phyloP scores from a whole-genome alignment of 2,329 filamentous ascomycete species.

The Drechslera avenae region DNA sequence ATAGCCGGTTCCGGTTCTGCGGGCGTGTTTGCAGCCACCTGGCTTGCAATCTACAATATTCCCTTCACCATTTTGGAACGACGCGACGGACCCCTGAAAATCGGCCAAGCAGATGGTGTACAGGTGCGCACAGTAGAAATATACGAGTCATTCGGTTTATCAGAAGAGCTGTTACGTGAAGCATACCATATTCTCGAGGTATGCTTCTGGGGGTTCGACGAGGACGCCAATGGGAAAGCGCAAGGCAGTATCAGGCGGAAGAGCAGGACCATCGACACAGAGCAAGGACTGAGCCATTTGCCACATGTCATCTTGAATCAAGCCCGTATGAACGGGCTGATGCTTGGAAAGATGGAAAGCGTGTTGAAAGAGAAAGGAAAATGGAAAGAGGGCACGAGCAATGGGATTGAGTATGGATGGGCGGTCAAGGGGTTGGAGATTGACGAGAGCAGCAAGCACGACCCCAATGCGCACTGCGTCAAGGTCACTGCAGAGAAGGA shows the following conservation, averaged over 20 bases:
- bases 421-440: constrained; percentile 59
- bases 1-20: constrained; percentile 67
- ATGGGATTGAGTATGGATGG: constrained; percentile 61
- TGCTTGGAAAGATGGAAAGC: constrained; percentile 59
- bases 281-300: constrained; percentile 65
- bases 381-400: constrained; percentile 28
- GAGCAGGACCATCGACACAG: constrained; percentile 59
- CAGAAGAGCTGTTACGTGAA: constrained; percentile 66
- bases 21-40: constrained; percentile 65
- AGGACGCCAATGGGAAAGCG: constrained; percentile 24
- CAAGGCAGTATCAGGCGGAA: constrained; percentile 50
- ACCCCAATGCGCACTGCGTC: constrained; percentile 38
- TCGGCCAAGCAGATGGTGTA: constrained; percentile 68
- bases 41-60: constrained; percentile 64
- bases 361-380: constrained; percentile 32
- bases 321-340: constrained; percentile 67
- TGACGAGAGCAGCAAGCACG: constrained; percentile 49
- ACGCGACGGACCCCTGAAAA: constrained; percentile 58
- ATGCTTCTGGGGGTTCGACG: constrained; percentile 52
- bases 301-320: constrained; percentile 74
- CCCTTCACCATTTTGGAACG: constrained; percentile 64
- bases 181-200: constrained; percentile 71
- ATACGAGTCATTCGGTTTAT: constrained; percentile 73
- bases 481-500: constrained; percentile 42
- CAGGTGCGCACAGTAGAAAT: constrained; percentile 73